Evolutionary conservation across 805 yeast genomes (phyloP).

Genomic region (Ogataea henricii): DNA sequence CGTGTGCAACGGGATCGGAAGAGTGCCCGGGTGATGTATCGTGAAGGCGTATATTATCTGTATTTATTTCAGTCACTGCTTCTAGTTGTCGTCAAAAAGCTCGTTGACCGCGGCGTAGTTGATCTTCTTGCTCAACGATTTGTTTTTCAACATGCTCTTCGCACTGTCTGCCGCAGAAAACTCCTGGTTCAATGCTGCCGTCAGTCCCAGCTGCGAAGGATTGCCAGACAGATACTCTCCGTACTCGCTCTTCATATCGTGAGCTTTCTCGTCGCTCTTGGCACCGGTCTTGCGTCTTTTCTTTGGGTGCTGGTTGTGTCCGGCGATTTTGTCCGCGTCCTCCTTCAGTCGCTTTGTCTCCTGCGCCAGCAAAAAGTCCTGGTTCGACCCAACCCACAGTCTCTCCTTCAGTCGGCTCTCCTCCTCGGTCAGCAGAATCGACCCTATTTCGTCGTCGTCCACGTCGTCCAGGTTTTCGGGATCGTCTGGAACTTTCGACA

Average conservation of each 20-base stretch:
- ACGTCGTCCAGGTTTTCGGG: slow-evolving; percentile 69
- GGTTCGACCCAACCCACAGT: slow-evolving; percentile 88
- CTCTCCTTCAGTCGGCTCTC: slow-evolving; percentile 76
- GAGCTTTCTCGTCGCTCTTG: slow-evolving; percentile 30
- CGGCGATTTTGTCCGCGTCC: slow-evolving; percentile 86
- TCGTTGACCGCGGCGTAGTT: slow-evolving; percentile 81
- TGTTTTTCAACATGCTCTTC: slow-evolving; percentile 70
- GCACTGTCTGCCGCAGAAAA: slow-evolving; percentile 78
- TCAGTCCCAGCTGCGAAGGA: slow-evolving; percentile 33
- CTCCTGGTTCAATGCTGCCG: slow-evolving; percentile 48
- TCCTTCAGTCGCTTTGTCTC: slow-evolving; percentile 79
- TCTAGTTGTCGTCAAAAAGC: slow-evolving; percentile 37
- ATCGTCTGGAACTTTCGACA: slow-evolving; percentile 57
- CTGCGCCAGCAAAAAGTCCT: slow-evolving; percentile 81
- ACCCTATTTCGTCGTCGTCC: slow-evolving; percentile 78
- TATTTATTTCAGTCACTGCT: neutral
- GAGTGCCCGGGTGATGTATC: slow-evolving; percentile 38
- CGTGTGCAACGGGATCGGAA: slow-evolving; percentile 67
- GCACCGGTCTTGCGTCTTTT: slow-evolving; percentile 43
- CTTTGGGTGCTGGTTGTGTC: slow-evolving; percentile 59
- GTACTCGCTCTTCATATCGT: slow-evolving; percentile 28
- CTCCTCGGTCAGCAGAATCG: slow-evolving; percentile 61
- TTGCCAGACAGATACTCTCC: slow-evolving; percentile 28
- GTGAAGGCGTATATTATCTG: neutral
- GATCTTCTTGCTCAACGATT: slow-evolving; percentile 82